These are phyloP conservation scores for Tetracladium marchalianum DNA, from an alignment of 495 filamentous ascomycete species.

Conservation along the genomic window DNA sequence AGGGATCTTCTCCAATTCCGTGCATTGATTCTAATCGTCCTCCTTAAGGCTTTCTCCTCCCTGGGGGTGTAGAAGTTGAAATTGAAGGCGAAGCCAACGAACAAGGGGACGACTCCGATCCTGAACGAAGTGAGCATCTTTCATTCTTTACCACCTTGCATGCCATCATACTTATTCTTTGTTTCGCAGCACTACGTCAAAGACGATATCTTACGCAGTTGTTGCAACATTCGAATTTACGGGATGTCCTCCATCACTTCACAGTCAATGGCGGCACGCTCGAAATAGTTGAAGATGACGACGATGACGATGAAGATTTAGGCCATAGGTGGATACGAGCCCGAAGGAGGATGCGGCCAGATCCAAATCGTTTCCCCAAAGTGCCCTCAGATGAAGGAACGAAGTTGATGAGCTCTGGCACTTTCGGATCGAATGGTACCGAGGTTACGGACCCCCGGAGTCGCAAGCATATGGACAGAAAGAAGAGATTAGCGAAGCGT, in stretches of 20 bases:
- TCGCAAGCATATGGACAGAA: constrained; percentile 34
- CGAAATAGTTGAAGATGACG: constrained; percentile 31
- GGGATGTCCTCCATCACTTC: constrained; percentile 19
- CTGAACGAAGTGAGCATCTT: constrained; percentile 16
- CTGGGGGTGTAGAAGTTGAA: constrained; percentile 9
- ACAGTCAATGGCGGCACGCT: constrained; percentile 21
- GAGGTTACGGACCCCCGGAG: constrained; percentile 29
- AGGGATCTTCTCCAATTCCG: background rate
- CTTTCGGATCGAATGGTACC: constrained; percentile 57
- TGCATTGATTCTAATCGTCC: background rate
- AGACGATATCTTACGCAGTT: constrained; percentile 14
- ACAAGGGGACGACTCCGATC: constrained; percentile 6
- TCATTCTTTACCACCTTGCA: constrained; percentile 8
- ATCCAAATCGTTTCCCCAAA: constrained; percentile 50
- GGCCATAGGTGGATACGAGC: constrained; percentile 27
- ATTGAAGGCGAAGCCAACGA: constrained; percentile 5
- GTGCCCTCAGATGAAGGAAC: constrained; percentile 69
- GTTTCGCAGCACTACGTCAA: constrained; percentile 13
- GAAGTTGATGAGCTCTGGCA: constrained; percentile 69
- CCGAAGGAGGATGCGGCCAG: constrained; percentile 22
- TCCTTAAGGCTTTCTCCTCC: constrained; percentile 1
- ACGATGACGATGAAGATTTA: constrained; percentile 36
- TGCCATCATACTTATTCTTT: constrained; percentile 13
- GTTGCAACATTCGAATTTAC: constrained; percentile 13
- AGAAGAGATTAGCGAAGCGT: constrained; percentile 51